Evolutionary conservation across 2,329 filamentous ascomycete genomes (phyloP).

Genomic region (Fusarium armeniacum): DNA sequence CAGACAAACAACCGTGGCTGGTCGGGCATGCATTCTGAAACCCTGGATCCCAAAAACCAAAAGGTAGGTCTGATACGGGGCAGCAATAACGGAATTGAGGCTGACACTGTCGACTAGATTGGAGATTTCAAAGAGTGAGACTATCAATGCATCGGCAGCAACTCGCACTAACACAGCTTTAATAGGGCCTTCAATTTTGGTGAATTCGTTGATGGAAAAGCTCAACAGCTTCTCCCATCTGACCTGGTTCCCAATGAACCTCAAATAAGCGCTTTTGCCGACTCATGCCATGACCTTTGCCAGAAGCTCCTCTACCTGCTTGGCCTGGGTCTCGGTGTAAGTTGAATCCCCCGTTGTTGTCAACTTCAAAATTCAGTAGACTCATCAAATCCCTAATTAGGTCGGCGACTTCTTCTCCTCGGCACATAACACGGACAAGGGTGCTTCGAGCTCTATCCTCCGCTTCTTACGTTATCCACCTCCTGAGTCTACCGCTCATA

Average conservation of each 20-base stretch:
- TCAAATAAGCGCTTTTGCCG: conserved; percentile 75
- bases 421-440: conserved; percentile 62
- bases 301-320: conserved; percentile 81
- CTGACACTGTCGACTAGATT: conserved; percentile 61
- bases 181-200: conserved; percentile 91
- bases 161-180: conserved; percentile 7
- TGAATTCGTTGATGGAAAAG: conserved; percentile 76
- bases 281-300: conserved; percentile 79
- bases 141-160: not conserved
- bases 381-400: conserved; percentile 43
- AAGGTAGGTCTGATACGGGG: conserved; percentile 64
- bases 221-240: conserved; percentile 81
- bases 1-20: conserved; percentile 88
- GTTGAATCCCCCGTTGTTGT: conserved; percentile 19
- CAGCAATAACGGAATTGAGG: not conserved
- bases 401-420: conserved; percentile 68
- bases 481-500: conserved; percentile 59
- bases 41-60: conserved; percentile 86
- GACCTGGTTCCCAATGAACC: conserved; percentile 71
- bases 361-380: conserved; percentile 8
- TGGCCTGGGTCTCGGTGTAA: conserved; percentile 79
- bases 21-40: conserved; percentile 89
- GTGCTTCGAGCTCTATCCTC: conserved; percentile 70
- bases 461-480: conserved; percentile 82
- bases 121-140: conserved; percentile 90